Conservation (phyloP, 1,284 basidiomycete genomes). For the Jaminaea rosea region DNA sequence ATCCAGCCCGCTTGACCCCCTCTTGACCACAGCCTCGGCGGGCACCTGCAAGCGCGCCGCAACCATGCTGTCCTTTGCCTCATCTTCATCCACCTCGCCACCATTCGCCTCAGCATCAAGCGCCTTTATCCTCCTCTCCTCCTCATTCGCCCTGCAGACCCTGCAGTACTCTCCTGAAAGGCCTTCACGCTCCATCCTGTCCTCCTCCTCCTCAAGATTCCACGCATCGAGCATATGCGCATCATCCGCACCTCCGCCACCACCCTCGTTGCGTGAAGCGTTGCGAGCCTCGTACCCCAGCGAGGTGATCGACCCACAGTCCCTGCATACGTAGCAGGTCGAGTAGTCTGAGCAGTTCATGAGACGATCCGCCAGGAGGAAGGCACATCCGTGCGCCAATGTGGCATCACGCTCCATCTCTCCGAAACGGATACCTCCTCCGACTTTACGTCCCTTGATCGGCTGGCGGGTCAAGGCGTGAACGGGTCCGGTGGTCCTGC, state of each 20-base stretch:
- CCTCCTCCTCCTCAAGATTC: neutral
- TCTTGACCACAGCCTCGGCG: slow-evolving; percentile 18
- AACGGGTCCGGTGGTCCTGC: slow-evolving; percentile 92
- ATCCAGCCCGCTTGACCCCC: slow-evolving; percentile 30
- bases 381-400: slow-evolving; percentile 95
- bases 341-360: slow-evolving; percentile 99
- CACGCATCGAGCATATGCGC: neutral
- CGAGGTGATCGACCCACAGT: slow-evolving; percentile 88
- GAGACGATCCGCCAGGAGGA: slow-evolving; percentile 90
- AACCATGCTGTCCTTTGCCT: neutral
- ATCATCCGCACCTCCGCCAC: neutral
- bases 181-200: slow-evolving; percentile 7
- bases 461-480: slow-evolving; percentile 93
- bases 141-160: slow-evolving; percentile 32
- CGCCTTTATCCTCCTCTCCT: slow-evolving; percentile 15
- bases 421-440: slow-evolving; percentile 97
- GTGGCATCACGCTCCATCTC: slow-evolving; percentile 99
- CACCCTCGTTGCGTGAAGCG: neutral
- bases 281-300: slow-evolving; percentile 53
- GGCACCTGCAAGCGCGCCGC: slow-evolving; percentile 17
- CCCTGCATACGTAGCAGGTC: slow-evolving; percentile 93
- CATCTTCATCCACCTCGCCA: neutral
- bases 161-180: slow-evolving; percentile 44
- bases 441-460: slow-evolving; percentile 96
- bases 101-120: slow-evolving; percentile 16